Percentiles rank a stretch among this genome's conserved stretches.
phyloP scores from a whole-genome alignment of 2,329 filamentous ascomycete species.

The Diaporthe eres region DNA sequence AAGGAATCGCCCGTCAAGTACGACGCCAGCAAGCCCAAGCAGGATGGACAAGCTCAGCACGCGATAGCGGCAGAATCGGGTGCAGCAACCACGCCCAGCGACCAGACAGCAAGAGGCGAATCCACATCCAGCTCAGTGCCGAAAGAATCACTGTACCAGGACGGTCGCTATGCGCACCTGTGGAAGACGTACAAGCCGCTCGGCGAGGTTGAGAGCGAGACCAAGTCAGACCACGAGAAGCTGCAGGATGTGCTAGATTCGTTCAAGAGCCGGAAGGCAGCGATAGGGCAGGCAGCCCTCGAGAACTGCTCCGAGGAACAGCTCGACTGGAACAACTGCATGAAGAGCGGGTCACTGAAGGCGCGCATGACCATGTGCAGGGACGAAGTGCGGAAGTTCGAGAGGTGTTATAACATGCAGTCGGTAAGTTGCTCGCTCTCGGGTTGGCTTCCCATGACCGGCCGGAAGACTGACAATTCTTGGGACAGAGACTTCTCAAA shows the following conservation, averaged over 20 bases:
- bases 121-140: constrained; percentile 55
- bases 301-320: constrained; percentile 96
- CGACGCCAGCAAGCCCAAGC: constrained; percentile 47
- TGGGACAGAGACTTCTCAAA: constrained; percentile 82
- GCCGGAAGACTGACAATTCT: background rate
- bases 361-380: constrained; percentile 85
- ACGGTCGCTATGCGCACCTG: constrained; percentile 82
- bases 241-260: constrained; percentile 84
- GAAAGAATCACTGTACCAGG: constrained; percentile 67
- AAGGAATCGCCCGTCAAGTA: constrained; percentile 85
- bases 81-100: constrained; percentile 15
- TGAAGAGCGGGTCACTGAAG: constrained; percentile 77
- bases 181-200: constrained; percentile 93
- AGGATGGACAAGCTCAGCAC: constrained; percentile 21
- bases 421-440: constrained; percentile 64
- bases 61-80: constrained; percentile 17
- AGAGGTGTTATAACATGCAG: constrained; percentile 92
- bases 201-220: constrained; percentile 75
- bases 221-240: constrained; percentile 83
- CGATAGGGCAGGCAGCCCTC: constrained; percentile 84
- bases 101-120: constrained; percentile 39
- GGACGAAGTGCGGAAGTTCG: constrained; percentile 81
- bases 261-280: constrained; percentile 85
- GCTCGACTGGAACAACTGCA: constrained; percentile 86
- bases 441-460: background rate